Base-by-base conservation (phyloP, 768 basidiomycete genomes). In the Rubroboletus pulcherrimus region DNA sequence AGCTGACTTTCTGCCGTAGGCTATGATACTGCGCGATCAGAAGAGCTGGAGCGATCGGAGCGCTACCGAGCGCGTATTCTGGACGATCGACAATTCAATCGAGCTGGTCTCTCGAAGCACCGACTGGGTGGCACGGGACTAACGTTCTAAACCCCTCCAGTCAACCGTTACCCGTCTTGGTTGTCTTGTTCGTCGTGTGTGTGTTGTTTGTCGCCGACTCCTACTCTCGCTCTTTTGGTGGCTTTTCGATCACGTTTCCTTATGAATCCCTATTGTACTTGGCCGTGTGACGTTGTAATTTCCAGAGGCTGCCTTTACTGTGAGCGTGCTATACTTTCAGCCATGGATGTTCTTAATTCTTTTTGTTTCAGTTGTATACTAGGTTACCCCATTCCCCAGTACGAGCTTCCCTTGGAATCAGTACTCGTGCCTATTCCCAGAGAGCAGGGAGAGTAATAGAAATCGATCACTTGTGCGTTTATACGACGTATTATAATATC, bases 1-100 rank as follows among this genome's bases (percentile, higher is more conserved):
- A 40, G 14, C 6, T 24, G 51, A 54, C 45, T 44, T 56, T 43
- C 21, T 48, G 19, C 38, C 49, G 29, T 60, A 96, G 91, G 96
- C 96, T 17, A 95, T 97, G 86, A 93, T 98, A 54, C 77, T 99
- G 12, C 82, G 96, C 26, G 91, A 95, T 66, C 97, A 99, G 70
- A 93, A 93, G 72, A 89, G 89, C 66, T 98, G 96, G 96, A 97
- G 86, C 59, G 85, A 86, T 26, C 79, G 93, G 48, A 94, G 91
- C 62, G 86, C 91, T 15, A 97, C 91, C 21, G 97, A 99, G 70
- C 81, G 89, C 37, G 71, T 93, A 58, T 98, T 98, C 75, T 96
- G 92, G 87, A 91, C 89, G 37, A 87, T 87, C 53, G 95, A 98
- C 66, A 88, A 89, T 71, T 88, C 91, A 11, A 86, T 93, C 56